Base-by-base conservation (phyloP, 208 protist genomes). In the Leishmania tarentolae region DNA sequence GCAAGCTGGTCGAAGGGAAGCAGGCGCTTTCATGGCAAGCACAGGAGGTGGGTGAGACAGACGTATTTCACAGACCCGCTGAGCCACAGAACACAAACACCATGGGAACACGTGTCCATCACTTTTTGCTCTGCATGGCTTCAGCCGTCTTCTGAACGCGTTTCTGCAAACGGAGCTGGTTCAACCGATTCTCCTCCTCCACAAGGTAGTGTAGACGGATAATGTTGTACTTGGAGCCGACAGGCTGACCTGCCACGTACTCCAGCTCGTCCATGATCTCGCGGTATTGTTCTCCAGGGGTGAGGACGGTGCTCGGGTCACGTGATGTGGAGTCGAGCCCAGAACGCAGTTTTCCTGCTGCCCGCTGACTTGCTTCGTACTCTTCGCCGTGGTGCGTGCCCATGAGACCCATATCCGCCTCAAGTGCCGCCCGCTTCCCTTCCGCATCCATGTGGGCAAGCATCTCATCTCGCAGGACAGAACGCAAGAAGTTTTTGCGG, bases 191-290 rank as follows among this genome's bases (percentile, higher is more conserved):
- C 52, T 94, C 85, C 80, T 96, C 92, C 63, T 96, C 88, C 63
- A 94, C 59, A 28, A 94, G 85, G 83, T 94, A 96, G 83, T 96
- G 84, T 35, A 96, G 81, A 19, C 88, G 89, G 44, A 93, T 93
- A 76, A 96, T 92, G 84, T 94, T 96, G 72, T 86, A 69, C 86
- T 96, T 96, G 70, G 91, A 96, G 76, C 91, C 91, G 44, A 96
- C 89, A 42, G 92, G 92, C 79, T 93, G 91, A 17, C 66, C 76
- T 24, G 88, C 79, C 57, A 94, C 90, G 71, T 90, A 94, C 75
- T 84, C 82, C 50, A 96, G 81, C 77, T 96, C 92, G 24, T 93
- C 90, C 90, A 96, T 91, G 28, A 96, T 83, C 57, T 91, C 88
- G 8, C 78, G 80, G 83, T 96, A 93, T 82, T 93, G 89, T 63